Conservation (phyloP, 805 yeast species). For the Starmerella gropengiesseri region DNA sequence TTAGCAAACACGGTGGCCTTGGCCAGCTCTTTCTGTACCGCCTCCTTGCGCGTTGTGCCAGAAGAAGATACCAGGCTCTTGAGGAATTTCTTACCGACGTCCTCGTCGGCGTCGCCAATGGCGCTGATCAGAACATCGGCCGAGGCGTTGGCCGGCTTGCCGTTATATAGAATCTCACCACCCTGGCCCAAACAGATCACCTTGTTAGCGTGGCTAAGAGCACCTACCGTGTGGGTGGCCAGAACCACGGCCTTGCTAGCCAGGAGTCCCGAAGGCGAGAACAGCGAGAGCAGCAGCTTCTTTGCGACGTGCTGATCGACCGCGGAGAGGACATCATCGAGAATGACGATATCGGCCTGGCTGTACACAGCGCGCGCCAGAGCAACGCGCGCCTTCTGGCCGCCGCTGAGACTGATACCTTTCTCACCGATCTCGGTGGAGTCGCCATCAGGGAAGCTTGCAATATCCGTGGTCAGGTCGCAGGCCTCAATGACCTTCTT, state of each 20-base stretch:
- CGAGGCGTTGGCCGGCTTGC: slow-evolving; percentile 1
- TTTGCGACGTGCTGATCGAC: slow-evolving; percentile 87
- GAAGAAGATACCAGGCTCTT: slow-evolving; percentile 17
- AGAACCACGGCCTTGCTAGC: slow-evolving; percentile 61
- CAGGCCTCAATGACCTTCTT: slow-evolving; percentile 50
- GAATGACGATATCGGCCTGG: slow-evolving; percentile 72
- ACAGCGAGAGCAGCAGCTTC: slow-evolving; percentile 54
- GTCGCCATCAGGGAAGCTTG: slow-evolving; percentile 72
- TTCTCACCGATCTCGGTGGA: slow-evolving; percentile 86
- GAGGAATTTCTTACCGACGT: slow-evolving; percentile 53
- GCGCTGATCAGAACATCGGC: slow-evolving; percentile 2
- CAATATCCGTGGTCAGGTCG: slow-evolving; percentile 65
- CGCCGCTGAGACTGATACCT: slow-evolving; percentile 88
- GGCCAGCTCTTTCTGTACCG: background rate
- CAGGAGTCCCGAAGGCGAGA: slow-evolving; percentile 73
- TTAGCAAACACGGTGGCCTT: background rate
- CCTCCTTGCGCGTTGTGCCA: slow-evolving; percentile 16
- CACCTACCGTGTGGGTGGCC: slow-evolving; percentile 81
- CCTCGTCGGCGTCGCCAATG: background rate
- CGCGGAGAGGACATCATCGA: slow-evolving; percentile 89
- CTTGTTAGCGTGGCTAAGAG: slow-evolving; percentile 33
- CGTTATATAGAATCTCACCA: slow-evolving; percentile 8
- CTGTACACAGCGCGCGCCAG: slow-evolving; percentile 89
- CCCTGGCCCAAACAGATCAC: slow-evolving; percentile 7
- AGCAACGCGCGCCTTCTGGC: slow-evolving; percentile 86